Evolutionary conservation across 2,329 filamentous ascomycete species (phyloP), one percentile per base, ranked within the genome.

Genomic region (Zasmidium angulare): DNA sequence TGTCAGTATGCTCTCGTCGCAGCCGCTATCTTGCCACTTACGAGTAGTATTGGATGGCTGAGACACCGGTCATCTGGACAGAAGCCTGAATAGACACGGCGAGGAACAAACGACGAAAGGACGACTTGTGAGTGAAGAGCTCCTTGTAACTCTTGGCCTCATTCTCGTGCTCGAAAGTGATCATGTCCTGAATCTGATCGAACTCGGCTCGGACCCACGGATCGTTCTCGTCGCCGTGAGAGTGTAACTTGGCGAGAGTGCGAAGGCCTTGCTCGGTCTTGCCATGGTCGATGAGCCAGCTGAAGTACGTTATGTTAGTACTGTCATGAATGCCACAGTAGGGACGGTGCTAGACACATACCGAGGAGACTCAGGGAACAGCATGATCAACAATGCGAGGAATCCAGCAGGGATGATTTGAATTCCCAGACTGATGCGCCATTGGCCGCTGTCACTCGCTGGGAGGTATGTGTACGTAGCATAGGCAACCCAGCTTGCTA

Each of bases 21-120:
- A n/a, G n/a, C n/a, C n/a, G n/a, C n/a, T n/a, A n/a, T n/a, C n/a
- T n/a, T n/a, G n/a, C n/a, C n/a, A n/a, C 87, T 74, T n/a, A n/a
- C n/a, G n/a, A n/a, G n/a, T 88, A 91, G 74, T 91, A 92, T 70
- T 92, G 89, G 64, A 91, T 91, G 1, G 87, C 86, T 1, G 81
- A 84, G 0, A 89, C 87, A 64, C 89, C 89, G 0, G 89, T 92
- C 87, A 93, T 90, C 72, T 92, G 89, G 2, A 87, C 80, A 0
- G 84, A 85, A 0, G 86, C 89, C 71, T 92, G 89, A 1, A 91
- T 76, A 0, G 88, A 81, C 66, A 83, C 85, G 31, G 86, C 87
- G 10, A 92, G 79, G 71, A 91, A 86, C 4, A 92, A 79, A 17
- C 89, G 84, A 26, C 89, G 86, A 79, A 91, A 89, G 36, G 82